Conservation (phyloP, 306 rosid genomes). For the Casuarina equisetifolia region DNA sequence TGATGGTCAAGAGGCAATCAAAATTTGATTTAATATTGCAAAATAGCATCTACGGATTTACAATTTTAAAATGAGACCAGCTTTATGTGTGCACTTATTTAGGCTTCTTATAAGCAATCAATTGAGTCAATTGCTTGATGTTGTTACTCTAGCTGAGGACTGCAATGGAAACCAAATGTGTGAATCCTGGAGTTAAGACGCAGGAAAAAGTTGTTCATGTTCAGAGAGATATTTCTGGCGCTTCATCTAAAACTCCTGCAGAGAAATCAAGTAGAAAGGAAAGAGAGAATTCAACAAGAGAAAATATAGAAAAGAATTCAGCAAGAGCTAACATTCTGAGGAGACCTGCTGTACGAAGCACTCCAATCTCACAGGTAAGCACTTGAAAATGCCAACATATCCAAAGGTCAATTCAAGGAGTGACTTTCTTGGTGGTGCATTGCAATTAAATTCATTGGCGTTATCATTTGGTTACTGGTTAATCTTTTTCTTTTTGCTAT, state of each 20-base stretch:
- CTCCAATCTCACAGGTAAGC: conserved; percentile 50
- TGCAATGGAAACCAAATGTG: conserved; percentile 35
- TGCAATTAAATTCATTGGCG: neutral
- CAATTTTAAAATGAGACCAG: neutral
- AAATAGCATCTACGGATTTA: conserved; percentile 3
- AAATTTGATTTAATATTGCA: neutral
- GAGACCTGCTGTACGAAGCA: conserved; percentile 22
- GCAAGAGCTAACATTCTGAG: conserved; percentile 33
- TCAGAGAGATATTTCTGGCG: conserved; percentile 30
- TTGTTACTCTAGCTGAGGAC: conserved; percentile 35
- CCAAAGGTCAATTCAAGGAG: neutral
- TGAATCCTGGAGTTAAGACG: conserved; percentile 26
- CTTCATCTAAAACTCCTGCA: conserved; percentile 27
- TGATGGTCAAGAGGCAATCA: neutral
- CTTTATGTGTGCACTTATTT: neutral
- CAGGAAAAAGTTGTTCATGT: conserved; percentile 27
- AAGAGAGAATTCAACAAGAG: conserved; percentile 40
- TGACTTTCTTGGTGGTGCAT: neutral
- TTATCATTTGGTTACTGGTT: neutral
- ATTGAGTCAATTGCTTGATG: conserved; percentile 8
- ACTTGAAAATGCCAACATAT: conserved; percentile 4
- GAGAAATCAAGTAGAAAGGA: conserved; percentile 30
- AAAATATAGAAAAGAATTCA: conserved; percentile 25
- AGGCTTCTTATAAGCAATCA: conserved; percentile 8
- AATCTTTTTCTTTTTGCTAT: conserved; percentile 7